Evolutionary conservation across 169 alveolate species (phyloP).

Genomic region (Plasmodium gonderi): DNA sequence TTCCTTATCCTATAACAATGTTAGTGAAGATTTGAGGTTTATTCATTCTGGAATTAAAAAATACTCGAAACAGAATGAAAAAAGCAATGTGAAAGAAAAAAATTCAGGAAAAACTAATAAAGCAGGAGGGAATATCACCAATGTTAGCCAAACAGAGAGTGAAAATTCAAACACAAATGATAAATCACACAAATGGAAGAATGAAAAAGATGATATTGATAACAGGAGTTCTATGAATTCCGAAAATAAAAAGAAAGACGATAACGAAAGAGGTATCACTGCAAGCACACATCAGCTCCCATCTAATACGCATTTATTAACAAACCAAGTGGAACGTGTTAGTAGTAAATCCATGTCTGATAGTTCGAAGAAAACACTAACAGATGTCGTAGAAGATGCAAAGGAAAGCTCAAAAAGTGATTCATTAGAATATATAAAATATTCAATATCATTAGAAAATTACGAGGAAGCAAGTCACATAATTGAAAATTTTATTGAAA

Average conservation of each 20-base stretch:
- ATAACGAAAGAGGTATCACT: not conserved
- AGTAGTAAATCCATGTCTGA: not conserved
- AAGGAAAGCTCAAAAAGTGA: not conserved
- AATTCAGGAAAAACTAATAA: not conserved
- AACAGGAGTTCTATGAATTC: not conserved
- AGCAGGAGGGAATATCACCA: not conserved
- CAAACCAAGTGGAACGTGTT: not conserved
- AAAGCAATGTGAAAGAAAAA: not conserved
- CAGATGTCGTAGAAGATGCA: not conserved
- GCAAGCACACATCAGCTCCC: not conserved
- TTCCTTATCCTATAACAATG: slow-evolving; percentile 7
- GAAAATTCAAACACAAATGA: not conserved
- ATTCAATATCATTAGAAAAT: not conserved
- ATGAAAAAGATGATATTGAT: not conserved
- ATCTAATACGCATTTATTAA: not conserved
- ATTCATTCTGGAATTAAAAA: slow-evolving; percentile 56
- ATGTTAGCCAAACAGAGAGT: not conserved
- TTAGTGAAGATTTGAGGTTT: slow-evolving; percentile 65
- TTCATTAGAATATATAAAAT: not conserved
- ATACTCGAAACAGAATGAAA: slow-evolving; percentile 15
- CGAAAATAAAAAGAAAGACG: not conserved
- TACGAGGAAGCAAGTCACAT: slow-evolving; percentile 49
- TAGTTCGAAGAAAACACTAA: not conserved
- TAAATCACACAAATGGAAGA: not conserved
- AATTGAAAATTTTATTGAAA: slow-evolving; percentile 53